Evolutionary conservation across 2,329 filamentous ascomycete genomes (phyloP).

Genomic region (Hypoxylon sp.): DNA sequence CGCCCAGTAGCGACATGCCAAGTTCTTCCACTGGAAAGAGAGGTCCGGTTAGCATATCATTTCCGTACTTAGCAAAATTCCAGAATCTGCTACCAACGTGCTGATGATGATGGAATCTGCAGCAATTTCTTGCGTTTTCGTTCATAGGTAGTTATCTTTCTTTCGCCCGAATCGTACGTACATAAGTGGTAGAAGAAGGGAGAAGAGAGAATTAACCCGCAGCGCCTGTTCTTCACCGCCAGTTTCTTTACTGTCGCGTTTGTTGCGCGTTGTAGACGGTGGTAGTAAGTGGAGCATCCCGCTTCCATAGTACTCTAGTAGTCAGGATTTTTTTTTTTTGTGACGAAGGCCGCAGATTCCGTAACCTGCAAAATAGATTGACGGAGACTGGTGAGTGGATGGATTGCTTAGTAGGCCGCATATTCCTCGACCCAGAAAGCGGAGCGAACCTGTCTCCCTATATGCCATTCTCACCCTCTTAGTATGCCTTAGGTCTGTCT

Average conservation of each 20-base stretch:
- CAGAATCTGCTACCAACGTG: constrained; percentile 19
- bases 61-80: constrained; percentile 4
- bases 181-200: constrained; percentile 1
- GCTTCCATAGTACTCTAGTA: constrained; percentile 4
- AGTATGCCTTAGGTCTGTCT: too few relatives aligned
- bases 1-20: too few relatives aligned
- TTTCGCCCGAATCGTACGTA: constrained; percentile 6
- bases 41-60: too few relatives aligned
- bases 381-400: constrained; percentile 26
- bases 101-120: constrained; percentile 17
- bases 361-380: constrained; percentile 34
- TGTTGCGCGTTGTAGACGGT: constrained; percentile 34
- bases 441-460: constrained; percentile 11
- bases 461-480: constrained; percentile 5
- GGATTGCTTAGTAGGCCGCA: constrained; percentile 25
- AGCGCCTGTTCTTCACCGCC: constrained; percentile 32
- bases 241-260: constrained; percentile 25
- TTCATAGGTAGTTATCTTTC: too few relatives aligned
- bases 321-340: constrained; percentile 19
- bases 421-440: constrained; percentile 19
- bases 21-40: too few relatives aligned
- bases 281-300: constrained; percentile 28
- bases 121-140: constrained; percentile 18
- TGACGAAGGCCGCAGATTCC: constrained; percentile 36
- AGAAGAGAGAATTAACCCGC: constrained; percentile 2